phyloP scores from a whole-genome alignment of 768 basidiomycete species.

The Macrolepiota albuminosa region DNA sequence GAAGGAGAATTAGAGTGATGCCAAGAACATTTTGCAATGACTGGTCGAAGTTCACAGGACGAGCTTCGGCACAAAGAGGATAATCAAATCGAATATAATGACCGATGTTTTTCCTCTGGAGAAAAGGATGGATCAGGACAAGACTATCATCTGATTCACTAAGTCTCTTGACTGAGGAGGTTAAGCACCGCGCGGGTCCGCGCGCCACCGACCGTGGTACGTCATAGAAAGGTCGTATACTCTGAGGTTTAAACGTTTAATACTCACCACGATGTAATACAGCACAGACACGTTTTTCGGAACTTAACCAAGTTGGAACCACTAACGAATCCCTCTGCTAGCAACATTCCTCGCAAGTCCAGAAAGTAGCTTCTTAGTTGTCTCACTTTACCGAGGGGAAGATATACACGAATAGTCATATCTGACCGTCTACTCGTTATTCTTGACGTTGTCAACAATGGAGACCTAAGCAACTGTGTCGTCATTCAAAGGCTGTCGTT shows the following conservation, averaged over 20 bases:
- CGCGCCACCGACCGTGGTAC: background rate
- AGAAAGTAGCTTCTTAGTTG: background rate
- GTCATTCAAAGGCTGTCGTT: background rate
- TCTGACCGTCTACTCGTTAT: background rate
- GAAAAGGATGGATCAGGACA: background rate
- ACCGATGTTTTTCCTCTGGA: background rate
- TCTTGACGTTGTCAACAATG: background rate
- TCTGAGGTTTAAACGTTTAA: too few species aligned
- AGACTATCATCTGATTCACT: background rate
- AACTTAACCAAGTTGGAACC: too few species aligned
- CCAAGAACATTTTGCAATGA: background rate
- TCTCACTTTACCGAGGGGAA: background rate
- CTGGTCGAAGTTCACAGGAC: background rate
- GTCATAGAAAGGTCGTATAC: too few species aligned
- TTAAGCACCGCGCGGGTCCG: background rate
- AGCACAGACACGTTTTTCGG: too few species aligned
- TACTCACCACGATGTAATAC: too few species aligned
- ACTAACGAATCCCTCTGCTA: background rate
- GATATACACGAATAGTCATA: background rate
- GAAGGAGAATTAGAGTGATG: slow-evolving; percentile 1
- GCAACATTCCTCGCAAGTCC: background rate
- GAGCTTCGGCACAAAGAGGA: background rate
- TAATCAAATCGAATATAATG: background rate
- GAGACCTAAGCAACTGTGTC: background rate
- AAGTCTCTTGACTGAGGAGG: background rate